Base-by-base conservation (phyloP, 441 rosid genomes). In the Rhodomyrtus psidioides region DNA sequence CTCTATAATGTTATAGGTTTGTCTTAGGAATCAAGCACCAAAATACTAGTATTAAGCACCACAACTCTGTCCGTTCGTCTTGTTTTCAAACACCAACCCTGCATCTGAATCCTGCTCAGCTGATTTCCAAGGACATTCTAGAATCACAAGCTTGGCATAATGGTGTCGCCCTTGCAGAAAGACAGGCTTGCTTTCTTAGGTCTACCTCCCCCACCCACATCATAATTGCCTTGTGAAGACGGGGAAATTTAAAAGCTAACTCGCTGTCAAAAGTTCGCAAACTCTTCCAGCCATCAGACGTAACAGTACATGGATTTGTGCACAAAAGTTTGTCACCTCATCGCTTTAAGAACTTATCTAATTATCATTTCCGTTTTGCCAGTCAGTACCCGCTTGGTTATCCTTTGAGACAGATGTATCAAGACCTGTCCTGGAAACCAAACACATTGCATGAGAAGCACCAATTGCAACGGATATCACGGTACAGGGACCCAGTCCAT, bases 361-460 rank as follows among this genome's bases (percentile, higher is more conserved):
- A 39, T 6, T 70, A 21, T 70, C 46, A 13, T 21, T 70, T 26
- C 49, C 16, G 1, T 70, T 39, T 24, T 70, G 51, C 49, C 79
- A 39, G 49, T 70, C 79, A 12, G 79, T 70, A 70, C 51, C n/a
- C 16, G 15, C 15, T 70, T 39, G 51, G 5, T 70, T 39, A 70
- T 39, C n/a, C 24, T 70, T 70, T 6, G n/a, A 70, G 51, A 70
- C 26, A 70, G 79, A 46, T 81, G 28, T 81, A 81, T 27, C 26
- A 83, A 60, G 83, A 83, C 84, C 84, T 84, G 94, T 90, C 90
- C 97, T 93, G 44, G 90, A 93, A 86, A 92, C 96, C 86, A 97
- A 89, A 88, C 98, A 96, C 90, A 94, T 89, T 54, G 98, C 94
- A 89, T 96, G 99, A 74, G 98, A 97, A 60, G 98, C 98, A 85